Evolutionary conservation across 2,329 filamentous ascomycete species (phyloP).

Genomic region (Domatiomyces globalis): DNA sequence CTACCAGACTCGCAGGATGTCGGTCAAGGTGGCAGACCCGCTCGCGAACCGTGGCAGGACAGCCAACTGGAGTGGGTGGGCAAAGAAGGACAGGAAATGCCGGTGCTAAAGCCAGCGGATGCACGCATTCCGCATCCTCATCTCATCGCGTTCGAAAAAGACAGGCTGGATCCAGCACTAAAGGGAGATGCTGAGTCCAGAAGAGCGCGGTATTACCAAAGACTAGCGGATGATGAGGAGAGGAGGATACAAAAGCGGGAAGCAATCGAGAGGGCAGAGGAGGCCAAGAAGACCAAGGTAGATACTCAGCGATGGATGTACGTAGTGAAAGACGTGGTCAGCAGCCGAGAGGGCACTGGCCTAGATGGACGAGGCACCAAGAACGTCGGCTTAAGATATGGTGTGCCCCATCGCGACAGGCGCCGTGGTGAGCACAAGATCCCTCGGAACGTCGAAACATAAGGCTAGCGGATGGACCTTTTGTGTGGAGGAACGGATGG

Average conservation of each 20-base stretch:
- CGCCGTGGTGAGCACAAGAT: slow-evolving; percentile 52
- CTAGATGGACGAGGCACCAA: slow-evolving; percentile 37
- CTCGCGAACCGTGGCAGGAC: slow-evolving; percentile 20
- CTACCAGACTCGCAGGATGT: slow-evolving; percentile 24
- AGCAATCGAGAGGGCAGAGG: slow-evolving; percentile 29
- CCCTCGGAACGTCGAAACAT: slow-evolving; percentile 43
- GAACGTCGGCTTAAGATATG: slow-evolving; percentile 47
- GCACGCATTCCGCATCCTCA: slow-evolving; percentile 51
- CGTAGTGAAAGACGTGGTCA: slow-evolving; percentile 40
- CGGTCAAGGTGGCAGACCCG: slow-evolving; percentile 17
- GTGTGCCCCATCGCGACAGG: slow-evolving; percentile 46
- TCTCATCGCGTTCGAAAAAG: slow-evolving; percentile 37
- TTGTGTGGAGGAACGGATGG: background rate
- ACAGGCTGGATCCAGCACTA: slow-evolving; percentile 25
- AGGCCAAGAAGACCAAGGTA: slow-evolving; percentile 17
- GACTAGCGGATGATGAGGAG: slow-evolving; percentile 28
- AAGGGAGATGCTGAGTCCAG: slow-evolving; percentile 17
- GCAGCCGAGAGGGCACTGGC: slow-evolving; percentile 43
- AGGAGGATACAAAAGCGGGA: slow-evolving; percentile 31
- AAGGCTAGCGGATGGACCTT: slow-evolving; percentile 4
- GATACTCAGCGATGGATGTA: slow-evolving; percentile 44
- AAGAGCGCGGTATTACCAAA: slow-evolving; percentile 29
- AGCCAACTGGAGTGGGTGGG: slow-evolving; percentile 27
- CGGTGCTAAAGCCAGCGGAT: slow-evolving; percentile 46
- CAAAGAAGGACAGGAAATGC: slow-evolving; percentile 29